A percentile compares a stretch with the other conserved stretches of the same genome.
Conservation (phyloP, 352 stramenopile genomes). For the Globisporangium viniferum region DNA sequence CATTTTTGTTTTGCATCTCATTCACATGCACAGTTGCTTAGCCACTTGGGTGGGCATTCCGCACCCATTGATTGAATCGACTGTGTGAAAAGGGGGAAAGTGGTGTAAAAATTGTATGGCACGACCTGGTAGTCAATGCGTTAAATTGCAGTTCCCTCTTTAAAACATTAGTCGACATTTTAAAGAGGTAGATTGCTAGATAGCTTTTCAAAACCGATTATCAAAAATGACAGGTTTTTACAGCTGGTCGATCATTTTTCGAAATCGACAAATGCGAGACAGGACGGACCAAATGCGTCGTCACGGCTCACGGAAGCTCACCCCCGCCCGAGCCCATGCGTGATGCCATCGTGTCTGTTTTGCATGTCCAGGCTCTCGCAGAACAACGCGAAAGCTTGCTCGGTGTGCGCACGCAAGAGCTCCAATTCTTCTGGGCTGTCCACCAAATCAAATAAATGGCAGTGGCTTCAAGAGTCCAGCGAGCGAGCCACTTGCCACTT, state of each 20-base stretch:
- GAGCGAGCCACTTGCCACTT: neutral
- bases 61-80: neutral
- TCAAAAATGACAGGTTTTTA: too few relatives aligned
- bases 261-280: neutral
- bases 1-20: neutral
- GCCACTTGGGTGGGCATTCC: neutral
- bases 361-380: neutral
- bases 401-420: too few relatives aligned
- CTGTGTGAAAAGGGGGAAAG: neutral
- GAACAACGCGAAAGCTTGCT: too few relatives aligned
- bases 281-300: neutral
- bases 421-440: too few relatives aligned
- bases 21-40: neutral
- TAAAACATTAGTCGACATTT: too few relatives aligned
- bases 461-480: constrained; percentile 1
- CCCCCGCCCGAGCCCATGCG: neutral
- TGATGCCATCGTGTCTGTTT: neutral
- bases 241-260: too few relatives aligned
- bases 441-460: neutral
- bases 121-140: neutral
- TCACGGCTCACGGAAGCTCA: neutral
- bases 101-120: neutral
- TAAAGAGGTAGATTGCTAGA: too few relatives aligned
- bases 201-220: too few relatives aligned
- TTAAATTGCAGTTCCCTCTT: neutral